Base-by-base conservation (phyloP, 192 early-diverging fungal genomes). In the Coemansia sp. region DNA sequence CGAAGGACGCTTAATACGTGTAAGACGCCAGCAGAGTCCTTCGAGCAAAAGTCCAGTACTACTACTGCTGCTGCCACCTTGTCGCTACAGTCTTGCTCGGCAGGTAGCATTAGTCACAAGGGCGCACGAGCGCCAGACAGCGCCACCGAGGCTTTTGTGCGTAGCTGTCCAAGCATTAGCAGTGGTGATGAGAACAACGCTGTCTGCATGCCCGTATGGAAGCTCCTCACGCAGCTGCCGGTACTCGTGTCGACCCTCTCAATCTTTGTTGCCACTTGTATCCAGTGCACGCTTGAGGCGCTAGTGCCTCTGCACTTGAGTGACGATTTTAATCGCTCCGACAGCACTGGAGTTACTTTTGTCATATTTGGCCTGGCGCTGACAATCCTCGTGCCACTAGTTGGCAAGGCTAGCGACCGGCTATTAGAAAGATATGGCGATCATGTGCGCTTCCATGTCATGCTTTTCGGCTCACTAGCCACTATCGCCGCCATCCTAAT, bases 281-380 rank as follows among this genome's bases (percentile, higher is more conserved):
- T 76, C 6, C 74, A 76, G 34, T 63, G 74, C 46, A 70, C 64
- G 28, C 65, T 76, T 5, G 74, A 76, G 45, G 61, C 18, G 0
- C 42, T 76, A 2, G 60, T 76, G 18, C 74, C 74, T 1, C 33
- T 76, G 24, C 74, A 76, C 24, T 34, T 76, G 34, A 42, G 48
- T n/a, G 68, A 76, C 61, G 40, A 37, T 31, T 60, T 76, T 10
- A 6, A 48, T 34, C 51, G 31, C 2, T 45, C 65, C 34, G 55
- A 51, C 35, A 40, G 31, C 9, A 35, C 65, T 34, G 73, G 73
- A 1, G 63, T 67, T 1, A 60, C 74, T 0, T 76, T 76, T 67
- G 68, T 76, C 9, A 67, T 70, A 14, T 66, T 63, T 33, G 74
- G 74, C 2, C 24, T 70, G 38, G 65, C 65, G 18, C 58, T 70